Percentiles rank a stretch among this genome's conserved stretches.
Conservation (phyloP, 1,139 yeast species). For the Diutina mesorugosa region DNA sequence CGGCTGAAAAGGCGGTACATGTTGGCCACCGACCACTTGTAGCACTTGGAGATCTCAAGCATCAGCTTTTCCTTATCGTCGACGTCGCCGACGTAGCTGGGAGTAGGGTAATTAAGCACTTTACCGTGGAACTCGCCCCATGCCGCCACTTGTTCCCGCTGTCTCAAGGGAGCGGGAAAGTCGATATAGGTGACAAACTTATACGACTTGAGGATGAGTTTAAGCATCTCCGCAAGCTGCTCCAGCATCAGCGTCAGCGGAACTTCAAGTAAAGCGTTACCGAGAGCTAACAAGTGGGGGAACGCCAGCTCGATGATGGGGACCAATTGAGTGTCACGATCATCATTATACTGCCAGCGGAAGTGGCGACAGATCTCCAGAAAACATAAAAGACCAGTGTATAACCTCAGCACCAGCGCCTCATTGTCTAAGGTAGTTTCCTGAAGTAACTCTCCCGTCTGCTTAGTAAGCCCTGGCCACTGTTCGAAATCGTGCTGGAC, state of each 20-base stretch:
- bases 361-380: conserved; percentile 64
- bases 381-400: conserved; percentile 68
- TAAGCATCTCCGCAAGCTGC: conserved; percentile 59
- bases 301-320: conserved; percentile 51
- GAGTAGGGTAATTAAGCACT: conserved; percentile 49
- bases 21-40: conserved; percentile 87
- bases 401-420: conserved; percentile 40
- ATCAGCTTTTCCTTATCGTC: conserved; percentile 11
- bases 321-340: conserved; percentile 42
- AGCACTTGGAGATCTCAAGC: conserved; percentile 45
- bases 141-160: conserved; percentile 38
- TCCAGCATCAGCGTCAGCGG: conserved; percentile 27
- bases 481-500: conserved; percentile 50
- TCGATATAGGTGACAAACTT: conserved; percentile 76
- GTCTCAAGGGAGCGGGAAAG: conserved; percentile 58
- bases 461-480: conserved; percentile 60
- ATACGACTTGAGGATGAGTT: conserved; percentile 63
- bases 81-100: conserved; percentile 26
- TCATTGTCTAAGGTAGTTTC: conserved; percentile 14
- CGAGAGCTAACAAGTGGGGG: conserved; percentile 57
- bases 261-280: conserved; percentile 33
- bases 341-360: conserved; percentile 61
- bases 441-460: conserved; percentile 45
- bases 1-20: conserved; percentile 62
- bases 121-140: conserved; percentile 77